These are phyloP conservation scores for Emmonsiellopsis sp. DNA, from an alignment of 2,329 filamentous ascomycete genomes.

Conservation along the genomic window DNA sequence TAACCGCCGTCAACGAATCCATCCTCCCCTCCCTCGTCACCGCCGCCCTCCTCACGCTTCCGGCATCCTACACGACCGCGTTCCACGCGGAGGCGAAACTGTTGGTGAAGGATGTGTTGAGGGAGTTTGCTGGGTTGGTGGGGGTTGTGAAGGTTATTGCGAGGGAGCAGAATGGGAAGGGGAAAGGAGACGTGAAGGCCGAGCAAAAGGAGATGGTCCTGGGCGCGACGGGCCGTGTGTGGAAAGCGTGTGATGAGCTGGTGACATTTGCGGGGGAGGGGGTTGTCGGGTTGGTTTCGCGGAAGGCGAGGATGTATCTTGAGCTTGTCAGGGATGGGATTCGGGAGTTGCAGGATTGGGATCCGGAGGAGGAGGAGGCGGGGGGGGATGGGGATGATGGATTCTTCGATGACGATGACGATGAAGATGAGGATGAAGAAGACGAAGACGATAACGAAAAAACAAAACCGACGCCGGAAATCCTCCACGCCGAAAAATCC, in stretches of 20 bases:
- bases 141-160: constrained; percentile 46
- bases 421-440: constrained; percentile 13
- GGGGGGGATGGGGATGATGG: constrained; percentile 40
- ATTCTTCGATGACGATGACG: constrained; percentile 21
- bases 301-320: constrained; percentile 63
- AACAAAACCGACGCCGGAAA: constrained; percentile 6
- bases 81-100: constrained; percentile 56
- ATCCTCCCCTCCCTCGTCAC: constrained; percentile 68
- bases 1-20: constrained; percentile 61
- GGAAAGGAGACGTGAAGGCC: constrained; percentile 14
- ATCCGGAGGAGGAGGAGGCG: constrained; percentile 58
- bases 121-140: constrained; percentile 54
- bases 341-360: constrained; percentile 81
- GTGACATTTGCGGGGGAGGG: constrained; percentile 55
- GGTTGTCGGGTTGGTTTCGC: constrained; percentile 58
- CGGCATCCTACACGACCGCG: constrained; percentile 51
- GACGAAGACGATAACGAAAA: constrained; percentile 3
- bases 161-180: constrained; percentile 19
- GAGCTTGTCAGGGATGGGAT: constrained; percentile 73
- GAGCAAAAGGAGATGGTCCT: constrained; percentile 46
- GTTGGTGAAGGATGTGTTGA: constrained; percentile 50
- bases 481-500: constrained; percentile 32
- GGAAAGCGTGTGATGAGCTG: constrained; percentile 72
- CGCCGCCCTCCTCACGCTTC: constrained; percentile 56
- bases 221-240: constrained; percentile 65